A percentile compares a stretch with the other conserved stretches of the same genome.
These are phyloP conservation scores for Erysiphe neolycopersici DNA, from an alignment of 2,329 filamentous ascomycete species.

Conservation along the genomic window DNA sequence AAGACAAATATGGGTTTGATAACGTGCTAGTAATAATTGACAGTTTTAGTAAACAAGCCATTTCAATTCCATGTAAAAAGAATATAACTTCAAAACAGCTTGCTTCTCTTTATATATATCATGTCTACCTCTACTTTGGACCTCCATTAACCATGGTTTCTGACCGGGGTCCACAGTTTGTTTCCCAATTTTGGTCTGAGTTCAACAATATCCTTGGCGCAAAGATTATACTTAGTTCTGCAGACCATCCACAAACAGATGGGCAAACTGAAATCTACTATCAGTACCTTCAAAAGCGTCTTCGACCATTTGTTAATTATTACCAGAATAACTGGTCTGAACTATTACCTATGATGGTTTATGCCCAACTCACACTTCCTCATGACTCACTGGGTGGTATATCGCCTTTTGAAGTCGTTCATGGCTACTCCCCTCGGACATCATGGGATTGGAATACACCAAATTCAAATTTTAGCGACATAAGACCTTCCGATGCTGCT, in stretches of 20 bases:
- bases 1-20: not conserved
- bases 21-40: not conserved
- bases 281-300: constrained; percentile 1
- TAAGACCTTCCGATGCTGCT: too few relatives aligned
- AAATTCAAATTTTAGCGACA: too few relatives aligned
- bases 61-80: not conserved
- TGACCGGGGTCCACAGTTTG: constrained; percentile 1
- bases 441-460: too few relatives aligned
- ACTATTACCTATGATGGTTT: constrained; percentile 1
- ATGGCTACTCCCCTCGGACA: too few relatives aligned
- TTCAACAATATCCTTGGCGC: not conserved
- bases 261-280: constrained; percentile 1
- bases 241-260: constrained; percentile 1
- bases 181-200: constrained; percentile 1
- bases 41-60: not conserved
- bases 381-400: not conserved
- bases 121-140: not conserved
- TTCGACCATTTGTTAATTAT: constrained; percentile 1
- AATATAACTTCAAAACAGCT: not conserved
- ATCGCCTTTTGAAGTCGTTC: too few relatives aligned
- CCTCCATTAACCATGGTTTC: not conserved
- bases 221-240: not conserved
- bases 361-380: not conserved
- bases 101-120: not conserved
- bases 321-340: constrained; percentile 1